Evolutionary conservation across 805 yeast genomes (phyloP).

Genomic region (Peterozyma xylosa): DNA sequence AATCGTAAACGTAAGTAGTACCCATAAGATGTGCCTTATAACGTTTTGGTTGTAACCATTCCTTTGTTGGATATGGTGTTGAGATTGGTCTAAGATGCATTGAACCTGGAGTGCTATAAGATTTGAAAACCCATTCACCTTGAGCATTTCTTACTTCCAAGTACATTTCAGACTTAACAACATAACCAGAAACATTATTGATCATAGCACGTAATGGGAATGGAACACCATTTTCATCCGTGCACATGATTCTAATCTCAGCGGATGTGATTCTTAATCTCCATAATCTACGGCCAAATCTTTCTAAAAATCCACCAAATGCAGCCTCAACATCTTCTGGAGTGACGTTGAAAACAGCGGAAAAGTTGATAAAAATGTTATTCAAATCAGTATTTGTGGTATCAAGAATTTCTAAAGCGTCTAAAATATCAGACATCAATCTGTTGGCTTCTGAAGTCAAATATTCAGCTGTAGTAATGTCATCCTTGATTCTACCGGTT

Average conservation of each 20-base stretch:
- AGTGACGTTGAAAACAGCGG: slow-evolving; percentile 89
- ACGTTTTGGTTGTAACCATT: slow-evolving; percentile 96
- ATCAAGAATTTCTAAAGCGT: slow-evolving; percentile 89
- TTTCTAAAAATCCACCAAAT: slow-evolving; percentile 93
- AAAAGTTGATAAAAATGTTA: slow-evolving; percentile 94
- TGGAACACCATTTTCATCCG: slow-evolving; percentile 81
- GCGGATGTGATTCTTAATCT: slow-evolving; percentile 95
- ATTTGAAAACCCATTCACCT: slow-evolving; percentile 97
- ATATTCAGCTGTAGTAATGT: slow-evolving; percentile 87
- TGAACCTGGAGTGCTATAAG: slow-evolving; percentile 89
- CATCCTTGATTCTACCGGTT: slow-evolving; percentile 92
- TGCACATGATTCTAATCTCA: slow-evolving; percentile 92
- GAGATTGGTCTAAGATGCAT: slow-evolving; percentile 96
- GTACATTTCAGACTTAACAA: slow-evolving; percentile 90
- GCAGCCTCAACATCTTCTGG: slow-evolving; percentile 97
- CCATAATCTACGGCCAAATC: slow-evolving; percentile 96
- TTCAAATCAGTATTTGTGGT: slow-evolving; percentile 93
- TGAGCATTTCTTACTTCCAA: slow-evolving; percentile 87
- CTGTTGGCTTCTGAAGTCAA: slow-evolving; percentile 94
- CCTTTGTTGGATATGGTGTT: slow-evolving; percentile 96
- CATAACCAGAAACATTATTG: slow-evolving; percentile 94
- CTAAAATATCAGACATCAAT: slow-evolving; percentile 91
- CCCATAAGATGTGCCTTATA: slow-evolving; percentile 98
- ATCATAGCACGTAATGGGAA: slow-evolving; percentile 96
- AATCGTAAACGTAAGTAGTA: slow-evolving; percentile 95